Conservation (phyloP, 352 stramenopile species). For the Hyaloperonospora arabidopsidis region DNA sequence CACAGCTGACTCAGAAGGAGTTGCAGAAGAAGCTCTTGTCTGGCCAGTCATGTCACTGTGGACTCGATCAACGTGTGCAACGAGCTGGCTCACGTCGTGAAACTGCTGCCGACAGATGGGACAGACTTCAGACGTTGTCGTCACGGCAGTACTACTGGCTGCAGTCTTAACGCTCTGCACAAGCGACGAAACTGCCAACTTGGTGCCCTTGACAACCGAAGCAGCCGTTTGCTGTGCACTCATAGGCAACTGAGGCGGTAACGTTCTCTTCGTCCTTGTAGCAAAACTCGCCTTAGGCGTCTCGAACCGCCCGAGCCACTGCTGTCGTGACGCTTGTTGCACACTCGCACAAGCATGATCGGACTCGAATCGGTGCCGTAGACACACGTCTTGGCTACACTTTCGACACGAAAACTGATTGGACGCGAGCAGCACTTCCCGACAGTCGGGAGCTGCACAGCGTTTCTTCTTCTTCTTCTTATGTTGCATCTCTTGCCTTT, state of each 20-base stretch:
- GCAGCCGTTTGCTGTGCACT: conserved; percentile 29
- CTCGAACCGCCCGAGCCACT: conserved; percentile 28
- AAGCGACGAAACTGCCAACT: conserved; percentile 34
- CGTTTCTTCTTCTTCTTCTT: conserved; percentile 72
- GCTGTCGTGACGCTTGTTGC: conserved; percentile 30
- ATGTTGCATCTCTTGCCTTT: conserved; percentile 15
- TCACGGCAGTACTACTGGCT: conserved; percentile 22
- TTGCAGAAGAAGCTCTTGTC: conserved; percentile 8
- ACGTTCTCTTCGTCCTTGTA: conserved; percentile 9
- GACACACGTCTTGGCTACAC: conserved; percentile 63
- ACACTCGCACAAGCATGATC: conserved; percentile 56
- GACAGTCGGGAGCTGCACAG: conserved; percentile 47
- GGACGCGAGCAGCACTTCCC: conserved; percentile 53
- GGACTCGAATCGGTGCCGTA: conserved; percentile 67
- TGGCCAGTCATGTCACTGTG: conserved; percentile 39
- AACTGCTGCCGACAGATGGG: conserved; percentile 74
- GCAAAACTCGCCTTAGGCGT: background rate
- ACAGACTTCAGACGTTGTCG: conserved; percentile 43
- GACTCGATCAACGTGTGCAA: conserved; percentile 63
- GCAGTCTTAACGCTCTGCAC: conserved; percentile 43
- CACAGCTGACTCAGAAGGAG: conserved; percentile 9
- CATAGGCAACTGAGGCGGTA: conserved; percentile 21
- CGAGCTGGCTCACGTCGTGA: conserved; percentile 58
- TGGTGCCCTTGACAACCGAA: conserved; percentile 33
- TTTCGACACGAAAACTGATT: conserved; percentile 69